Base-by-base conservation (phyloP, 2,329 filamentous ascomycete species). In the Fusarium floridanum region DNA sequence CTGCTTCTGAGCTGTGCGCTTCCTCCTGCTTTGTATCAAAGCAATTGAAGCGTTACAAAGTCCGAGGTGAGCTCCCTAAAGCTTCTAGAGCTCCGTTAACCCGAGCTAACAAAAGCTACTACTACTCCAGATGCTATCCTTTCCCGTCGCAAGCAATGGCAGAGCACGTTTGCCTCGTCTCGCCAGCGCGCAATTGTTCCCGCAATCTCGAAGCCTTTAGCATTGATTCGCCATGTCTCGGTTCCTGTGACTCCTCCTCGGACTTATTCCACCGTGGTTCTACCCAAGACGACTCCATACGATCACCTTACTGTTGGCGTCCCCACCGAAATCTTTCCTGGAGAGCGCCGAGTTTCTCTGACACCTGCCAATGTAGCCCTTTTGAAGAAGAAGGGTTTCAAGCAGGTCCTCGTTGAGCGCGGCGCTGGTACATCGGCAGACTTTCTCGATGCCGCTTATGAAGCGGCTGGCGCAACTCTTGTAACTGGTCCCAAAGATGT, bases 321-420 rank as follows among this genome's bases (percentile, higher is more conserved):
- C 5, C 94, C 94, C 16, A 90, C 89, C 67, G 95, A 98, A 83
- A 92, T 90, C n/a, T 95, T 89, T 78, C 89, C 91, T 1, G 90
- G 92, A 67, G 95, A 98, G 84, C 91, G 93, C 48, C 93, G 95
- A 61, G 95, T 97, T 16, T 94, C 95, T 34, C 88, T 97, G 66
- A 96, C 94, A 0, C 95, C 95, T 1, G 91, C 94, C 73, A 97
- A 97, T 84, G 94, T 95, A 17, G 89, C 92, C 2, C 85, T 97
- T 1, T 85, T 98, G 2, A 89, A 95, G 72, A 97, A 97, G 82
- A 97, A 97, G 82, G 95, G 95, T 37, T 97, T 95, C 81, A 88
- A 87, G 37, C 90, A 91, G 71, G 90, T 98, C 27, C 84, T 97
- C 4, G 89, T 98, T 41, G 94, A 97, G 84, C 90, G 91, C 22